Percentiles rank a stretch among this genome's conserved stretches.
These are phyloP conservation scores for Isoetes taiwanensis DNA, from an alignment of 75 land plant species.

Conservation along the genomic window DNA sequence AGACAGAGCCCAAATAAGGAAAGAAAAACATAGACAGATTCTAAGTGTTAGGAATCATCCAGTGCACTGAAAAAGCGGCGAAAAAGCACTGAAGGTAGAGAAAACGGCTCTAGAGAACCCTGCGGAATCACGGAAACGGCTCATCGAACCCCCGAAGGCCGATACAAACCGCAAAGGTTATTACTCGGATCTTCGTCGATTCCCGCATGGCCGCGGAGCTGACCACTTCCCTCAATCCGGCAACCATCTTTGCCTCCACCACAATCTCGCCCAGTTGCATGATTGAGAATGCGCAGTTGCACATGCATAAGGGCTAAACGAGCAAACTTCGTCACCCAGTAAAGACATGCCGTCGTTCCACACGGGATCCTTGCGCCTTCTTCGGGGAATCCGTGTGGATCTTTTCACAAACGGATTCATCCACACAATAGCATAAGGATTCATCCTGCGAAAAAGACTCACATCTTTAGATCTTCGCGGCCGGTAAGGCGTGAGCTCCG, in stretches of 20 bases:
- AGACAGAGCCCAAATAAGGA: too few species aligned
- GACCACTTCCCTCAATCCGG: constrained; percentile 7
- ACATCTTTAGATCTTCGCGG: constrained; percentile 26
- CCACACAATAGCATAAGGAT: constrained; percentile 21
- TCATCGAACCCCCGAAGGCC: constrained; percentile 14
- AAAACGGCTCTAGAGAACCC: too few species aligned
- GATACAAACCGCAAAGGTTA: constrained; percentile 1
- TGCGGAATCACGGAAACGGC: too few species aligned
- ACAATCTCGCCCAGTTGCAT: neutral
- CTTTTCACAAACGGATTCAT: constrained; percentile 14
- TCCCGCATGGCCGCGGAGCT: neutral
- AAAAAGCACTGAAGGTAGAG: too few species aligned
- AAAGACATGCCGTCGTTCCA: constrained; percentile 23
- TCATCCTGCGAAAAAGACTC: constrained; percentile 18
- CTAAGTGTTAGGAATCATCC: too few species aligned
- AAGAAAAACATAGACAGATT: too few species aligned
- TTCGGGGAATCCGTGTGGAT: constrained; percentile 14
- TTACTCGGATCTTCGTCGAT: neutral
- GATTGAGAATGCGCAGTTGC: constrained; percentile 13
- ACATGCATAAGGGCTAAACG: constrained; percentile 17
- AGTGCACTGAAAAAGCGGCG: too few species aligned
- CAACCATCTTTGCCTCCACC: neutral
- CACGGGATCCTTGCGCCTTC: constrained; percentile 14
- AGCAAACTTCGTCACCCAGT: neutral
- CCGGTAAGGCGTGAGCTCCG: constrained; percentile 14